These are phyloP conservation scores for Dendrocalamus sinicus DNA, from an alignment of 176 grass and related monocot species.

Conservation along the genomic window DNA sequence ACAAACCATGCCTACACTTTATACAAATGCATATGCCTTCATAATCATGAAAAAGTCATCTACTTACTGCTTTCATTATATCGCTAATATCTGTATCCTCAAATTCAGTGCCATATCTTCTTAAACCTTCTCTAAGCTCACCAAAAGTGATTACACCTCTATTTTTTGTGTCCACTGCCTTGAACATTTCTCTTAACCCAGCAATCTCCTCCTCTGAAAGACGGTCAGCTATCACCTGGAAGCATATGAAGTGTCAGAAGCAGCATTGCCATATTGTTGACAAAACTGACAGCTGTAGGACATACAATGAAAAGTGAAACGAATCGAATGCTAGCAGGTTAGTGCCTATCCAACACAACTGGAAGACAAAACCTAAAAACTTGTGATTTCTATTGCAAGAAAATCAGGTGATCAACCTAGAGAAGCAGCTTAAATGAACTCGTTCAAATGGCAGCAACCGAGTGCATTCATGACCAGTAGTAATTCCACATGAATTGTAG, in stretches of 20 bases:
- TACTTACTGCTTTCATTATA: conserved; percentile 82
- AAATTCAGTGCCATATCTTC: conserved; percentile 74
- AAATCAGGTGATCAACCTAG: conserved; percentile 8
- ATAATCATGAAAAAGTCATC: background rate
- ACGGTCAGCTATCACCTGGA: conserved; percentile 85
- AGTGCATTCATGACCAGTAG: background rate
- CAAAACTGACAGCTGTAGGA: background rate
- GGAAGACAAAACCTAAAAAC: background rate
- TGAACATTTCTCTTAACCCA: conserved; percentile 92
- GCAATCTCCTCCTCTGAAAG: conserved; percentile 97
- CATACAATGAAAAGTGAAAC: background rate
- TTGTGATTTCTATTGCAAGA: background rate
- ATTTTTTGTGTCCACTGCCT: conserved; percentile 76
- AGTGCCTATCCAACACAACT: conserved; percentile 23
- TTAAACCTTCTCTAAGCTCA: conserved; percentile 81
- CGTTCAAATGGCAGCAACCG: background rate
- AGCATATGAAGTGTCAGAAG: conserved; percentile 25
- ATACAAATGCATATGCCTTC: background rate
- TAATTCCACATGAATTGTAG: background rate
- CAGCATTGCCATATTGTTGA: background rate
- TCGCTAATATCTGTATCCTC: conserved; percentile 63
- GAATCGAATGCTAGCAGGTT: background rate
- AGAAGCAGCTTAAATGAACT: background rate
- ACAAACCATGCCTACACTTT: background rate
- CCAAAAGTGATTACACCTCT: conserved; percentile 79